Evolutionary conservation across 2,329 filamentous ascomycete species (phyloP), one percentile per base, ranked within the genome.

Genomic region (Aspergillus terreus): DNA sequence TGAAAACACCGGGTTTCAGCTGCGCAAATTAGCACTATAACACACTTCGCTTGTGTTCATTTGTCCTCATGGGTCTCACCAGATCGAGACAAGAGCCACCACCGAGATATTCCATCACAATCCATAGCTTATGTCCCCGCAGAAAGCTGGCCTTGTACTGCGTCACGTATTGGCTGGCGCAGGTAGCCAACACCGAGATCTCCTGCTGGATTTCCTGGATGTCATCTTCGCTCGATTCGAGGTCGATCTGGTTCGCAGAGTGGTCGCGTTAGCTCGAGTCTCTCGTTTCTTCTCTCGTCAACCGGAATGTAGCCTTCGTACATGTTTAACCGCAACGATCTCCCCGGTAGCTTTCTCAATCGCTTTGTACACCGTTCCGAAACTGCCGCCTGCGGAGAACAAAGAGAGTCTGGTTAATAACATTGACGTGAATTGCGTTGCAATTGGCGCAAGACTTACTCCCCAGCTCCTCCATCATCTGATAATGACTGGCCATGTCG

Each of bases 141-240:
- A 97, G 82, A 71, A 97, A 99, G 67, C 92, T 96, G 19, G 90
- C 88, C 70, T 92, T 95, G 79, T 99, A 99, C 69, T 95, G 89
- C 14, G 94, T 97, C 61, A 99, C 91, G 71, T 88, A 95, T 44
- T 88, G 87, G 69, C 92, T 96, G 60, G 88, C 88, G 76, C 94
- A 99, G 48, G 94, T 96, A 73, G 92, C 94, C 55, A 99, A 80
- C 32, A 99, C 88, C 2, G 90, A 88, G 61, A 99, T 97, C 70
- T 99, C 94, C 67, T 95, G 91, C 65, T 99, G 92, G 52, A 99
- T 97, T 69, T 99, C 94, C 71, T 92, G 88, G 53, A 99, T 96
- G 69, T 99, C 94, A 75, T 99, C 94, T 72, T 95, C 92, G 77
- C 91, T 97, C 52, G 92, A 95, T 75, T 99, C 94, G 67, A 99